phyloP scores from a whole-genome alignment of 2,329 filamentous ascomycete genomes.

The Aureobasidium sp. region DNA sequence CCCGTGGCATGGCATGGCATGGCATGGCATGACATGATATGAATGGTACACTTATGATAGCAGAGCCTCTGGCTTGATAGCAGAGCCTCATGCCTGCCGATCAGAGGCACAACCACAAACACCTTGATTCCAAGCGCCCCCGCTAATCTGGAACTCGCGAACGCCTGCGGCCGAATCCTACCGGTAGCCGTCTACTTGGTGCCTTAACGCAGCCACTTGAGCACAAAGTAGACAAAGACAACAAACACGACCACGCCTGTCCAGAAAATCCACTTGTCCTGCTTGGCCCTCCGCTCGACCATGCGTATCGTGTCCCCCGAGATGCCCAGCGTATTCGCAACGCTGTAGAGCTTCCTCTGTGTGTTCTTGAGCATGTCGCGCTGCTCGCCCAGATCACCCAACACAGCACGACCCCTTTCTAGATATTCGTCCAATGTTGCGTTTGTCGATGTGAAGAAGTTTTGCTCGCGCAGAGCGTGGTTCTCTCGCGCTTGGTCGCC shows the following conservation, averaged over 20 bases:
- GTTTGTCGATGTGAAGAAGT: constrained; percentile 75
- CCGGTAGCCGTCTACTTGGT: neutral
- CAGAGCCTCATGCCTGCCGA: neutral
- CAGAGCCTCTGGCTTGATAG: neutral
- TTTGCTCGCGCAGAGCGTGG: constrained; percentile 82
- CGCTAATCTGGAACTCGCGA: neutral
- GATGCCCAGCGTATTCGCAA: constrained; percentile 87
- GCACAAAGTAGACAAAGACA: constrained; percentile 79
- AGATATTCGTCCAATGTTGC: constrained; percentile 88
- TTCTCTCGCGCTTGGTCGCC: constrained; percentile 49
- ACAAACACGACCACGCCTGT: constrained; percentile 80
- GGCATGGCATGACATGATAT: neutral
- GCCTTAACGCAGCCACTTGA: constrained; percentile 71
- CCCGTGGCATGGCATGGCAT: neutral
- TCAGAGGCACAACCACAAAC: neutral
- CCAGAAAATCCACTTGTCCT: constrained; percentile 98
- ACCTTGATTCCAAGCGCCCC: neutral
- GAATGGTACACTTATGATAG: neutral
- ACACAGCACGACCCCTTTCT: constrained; percentile 78
- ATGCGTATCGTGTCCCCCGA: constrained; percentile 95
- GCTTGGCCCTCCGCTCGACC: constrained; percentile 82
- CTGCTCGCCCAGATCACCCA: constrained; percentile 82
- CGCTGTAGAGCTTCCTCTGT: constrained; percentile 80
- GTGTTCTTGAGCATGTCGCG: constrained; percentile 92
- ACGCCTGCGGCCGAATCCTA: neutral